Evolutionary conservation across 306 rosid species (phyloP).

Genomic region (Fagus sylvatica): DNA sequence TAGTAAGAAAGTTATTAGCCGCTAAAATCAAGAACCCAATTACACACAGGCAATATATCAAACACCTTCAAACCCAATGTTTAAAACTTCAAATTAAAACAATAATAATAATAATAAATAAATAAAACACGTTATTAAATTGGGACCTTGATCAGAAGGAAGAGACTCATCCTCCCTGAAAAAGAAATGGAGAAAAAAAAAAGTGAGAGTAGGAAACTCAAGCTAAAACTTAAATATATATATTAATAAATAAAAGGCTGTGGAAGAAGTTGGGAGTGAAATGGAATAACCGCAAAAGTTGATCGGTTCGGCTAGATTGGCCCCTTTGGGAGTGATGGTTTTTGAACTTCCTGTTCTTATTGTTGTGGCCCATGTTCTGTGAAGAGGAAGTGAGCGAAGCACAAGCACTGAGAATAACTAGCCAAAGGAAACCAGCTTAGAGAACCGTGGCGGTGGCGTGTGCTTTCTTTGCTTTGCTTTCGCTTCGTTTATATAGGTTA

Average conservation of each 20-base stretch:
- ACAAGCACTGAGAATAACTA: not conserved
- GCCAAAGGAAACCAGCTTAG: not conserved
- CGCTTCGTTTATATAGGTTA: not conserved
- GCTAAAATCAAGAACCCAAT: slow-evolving; percentile 10
- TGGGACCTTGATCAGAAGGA: slow-evolving; percentile 58
- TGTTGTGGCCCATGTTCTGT: slow-evolving; percentile 60
- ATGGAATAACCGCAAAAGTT: slow-evolving; percentile 38
- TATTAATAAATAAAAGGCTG: not conserved
- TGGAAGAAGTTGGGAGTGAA: not conserved
- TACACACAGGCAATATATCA: slow-evolving; percentile 12
- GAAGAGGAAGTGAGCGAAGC: not conserved
- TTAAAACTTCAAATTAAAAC: not conserved
- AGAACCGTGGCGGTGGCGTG: not conserved
- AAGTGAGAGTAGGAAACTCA: slow-evolving; percentile 16
- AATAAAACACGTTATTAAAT: not conserved
- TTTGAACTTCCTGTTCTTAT: slow-evolving; percentile 52
- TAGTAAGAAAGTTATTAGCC: not conserved
- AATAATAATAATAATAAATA: not conserved
- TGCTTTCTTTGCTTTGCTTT: not conserved
- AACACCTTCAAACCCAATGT: slow-evolving; percentile 5
- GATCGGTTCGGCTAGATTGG: slow-evolving; percentile 55
- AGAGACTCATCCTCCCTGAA: slow-evolving; percentile 58
- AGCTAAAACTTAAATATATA: not conserved
- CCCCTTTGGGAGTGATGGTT: slow-evolving; percentile 48
- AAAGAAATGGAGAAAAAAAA: not conserved